Evolutionary conservation across 768 basidiomycete genomes (phyloP).

Genomic region (Tubosaeta brunneosetosa): DNA sequence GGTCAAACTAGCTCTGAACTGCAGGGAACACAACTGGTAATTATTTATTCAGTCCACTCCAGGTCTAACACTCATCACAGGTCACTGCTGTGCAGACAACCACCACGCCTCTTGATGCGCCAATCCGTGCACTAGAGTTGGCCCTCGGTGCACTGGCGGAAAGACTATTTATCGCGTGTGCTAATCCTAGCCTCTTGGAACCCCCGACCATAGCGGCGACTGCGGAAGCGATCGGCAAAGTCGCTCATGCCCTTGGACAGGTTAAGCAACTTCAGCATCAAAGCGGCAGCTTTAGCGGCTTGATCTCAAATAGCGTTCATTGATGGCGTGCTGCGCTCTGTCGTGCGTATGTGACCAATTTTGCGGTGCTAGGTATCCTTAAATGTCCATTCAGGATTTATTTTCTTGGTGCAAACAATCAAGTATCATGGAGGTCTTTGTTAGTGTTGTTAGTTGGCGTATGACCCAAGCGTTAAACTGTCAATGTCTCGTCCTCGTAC

Average conservation of each 20-base stretch:
- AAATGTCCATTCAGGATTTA: not conserved
- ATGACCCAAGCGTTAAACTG: not conserved
- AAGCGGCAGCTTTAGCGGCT: slow-evolving; percentile 2
- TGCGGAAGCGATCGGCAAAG: slow-evolving; percentile 68
- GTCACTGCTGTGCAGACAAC: slow-evolving; percentile 10
- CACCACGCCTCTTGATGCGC: slow-evolving; percentile 17
- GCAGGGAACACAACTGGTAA: slow-evolving; percentile 17
- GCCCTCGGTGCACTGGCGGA: slow-evolving; percentile 50
- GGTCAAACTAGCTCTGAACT: slow-evolving; percentile 10
- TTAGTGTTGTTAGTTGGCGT: not conserved
- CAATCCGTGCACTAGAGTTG: slow-evolving; percentile 48
- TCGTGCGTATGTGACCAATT: not conserved
- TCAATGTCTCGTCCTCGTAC: slow-evolving; percentile 11
- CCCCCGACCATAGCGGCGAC: slow-evolving; percentile 46
- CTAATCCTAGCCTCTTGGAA: slow-evolving; percentile 38
- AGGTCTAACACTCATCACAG: slow-evolving; percentile 15
- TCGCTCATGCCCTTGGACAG: slow-evolving; percentile 55
- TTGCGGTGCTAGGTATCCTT: not conserved
- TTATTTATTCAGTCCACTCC: not conserved
- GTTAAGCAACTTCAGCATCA: slow-evolving; percentile 54
- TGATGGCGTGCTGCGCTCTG: slow-evolving; percentile 10
- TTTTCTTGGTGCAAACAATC: not conserved
- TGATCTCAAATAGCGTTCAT: slow-evolving; percentile 10
- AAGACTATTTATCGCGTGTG: slow-evolving; percentile 44
- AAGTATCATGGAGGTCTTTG: not conserved